Evolutionary conservation across 352 stramenopile species (phyloP), one percentile per base, ranked within the genome.

Genomic region (Elongisporangium undulatum): DNA sequence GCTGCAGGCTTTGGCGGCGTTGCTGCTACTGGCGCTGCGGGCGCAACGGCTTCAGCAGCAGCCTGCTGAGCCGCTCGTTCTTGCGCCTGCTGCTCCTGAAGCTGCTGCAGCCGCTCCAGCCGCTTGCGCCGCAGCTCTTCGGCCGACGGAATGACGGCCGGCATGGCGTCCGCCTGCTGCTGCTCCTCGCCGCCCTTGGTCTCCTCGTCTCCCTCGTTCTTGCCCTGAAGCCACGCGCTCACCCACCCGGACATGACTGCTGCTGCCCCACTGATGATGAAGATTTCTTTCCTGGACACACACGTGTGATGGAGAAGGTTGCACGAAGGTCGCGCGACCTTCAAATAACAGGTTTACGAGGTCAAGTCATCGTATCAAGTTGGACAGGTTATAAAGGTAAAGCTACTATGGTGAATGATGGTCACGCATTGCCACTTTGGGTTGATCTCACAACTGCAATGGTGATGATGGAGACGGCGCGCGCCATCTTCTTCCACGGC

Each of bases 21-120:
- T 10, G 55, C 15, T 38, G 39, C 52, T 8, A 61, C 51, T 26
- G 56, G 34, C 57, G 56, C 45, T 17, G 22, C 26, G 50, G 3
- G 8, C 29, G 29, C 29, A 15, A 15, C 13, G 29, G 67, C 45
- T 3, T 51, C 19, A 3, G 59, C 59, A 22, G n/a, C 41, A 1
- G 24, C 17, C 6, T 50, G 63, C 29, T 67, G 56, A 60, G 77
- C 66, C 60, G 69, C 54, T 48, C 22, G 26, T 62, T 65, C 22
- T 41, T 41, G 29, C 29, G 63, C 50, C 23, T 73, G 74, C 39
- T 83, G 66, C 34, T 84, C 71, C 20, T 90, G 67, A 10, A 90
- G 59, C 66, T 85, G 72, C 60, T 86, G 75, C 17, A 90, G 77
- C 10, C 79, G 77, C 61, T 93, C 82, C 55, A 82, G 70, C 0